Conservation (phyloP, 345 rosid genomes). For the Eucalyptus cloeziana region DNA sequence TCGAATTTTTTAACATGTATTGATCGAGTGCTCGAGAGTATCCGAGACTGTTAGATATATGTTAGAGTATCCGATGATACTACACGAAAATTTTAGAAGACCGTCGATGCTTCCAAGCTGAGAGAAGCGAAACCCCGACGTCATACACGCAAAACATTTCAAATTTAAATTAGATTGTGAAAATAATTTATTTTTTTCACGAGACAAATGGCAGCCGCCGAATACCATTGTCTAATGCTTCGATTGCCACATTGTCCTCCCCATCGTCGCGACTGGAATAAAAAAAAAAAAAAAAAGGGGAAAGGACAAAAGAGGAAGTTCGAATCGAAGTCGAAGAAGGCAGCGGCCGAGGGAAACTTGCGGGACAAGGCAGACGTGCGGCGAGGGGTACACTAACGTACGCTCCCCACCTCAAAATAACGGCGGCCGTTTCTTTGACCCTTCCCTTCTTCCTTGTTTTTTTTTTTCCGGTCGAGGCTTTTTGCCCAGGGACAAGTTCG, state of each 20-base stretch:
- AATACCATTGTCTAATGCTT: neutral
- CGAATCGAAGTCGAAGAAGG: neutral
- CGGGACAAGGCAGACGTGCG: neutral
- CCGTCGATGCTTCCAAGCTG: too few species aligned
- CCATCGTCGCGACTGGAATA: neutral
- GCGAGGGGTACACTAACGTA: neutral
- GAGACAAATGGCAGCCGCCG: neutral
- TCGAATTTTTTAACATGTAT: too few species aligned
- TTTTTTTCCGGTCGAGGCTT: neutral
- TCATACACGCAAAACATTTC: too few species aligned
- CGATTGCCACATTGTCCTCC: neutral
- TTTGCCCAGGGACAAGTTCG: neutral
- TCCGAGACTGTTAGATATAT: too few species aligned
- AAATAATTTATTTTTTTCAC: neutral
- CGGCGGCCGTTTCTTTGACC: neutral
- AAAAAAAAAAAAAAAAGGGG: neutral
- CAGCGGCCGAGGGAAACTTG: neutral
- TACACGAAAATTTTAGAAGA: too few species aligned
- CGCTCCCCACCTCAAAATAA: neutral
- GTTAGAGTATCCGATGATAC: too few species aligned
- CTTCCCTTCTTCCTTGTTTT: fast-evolving
- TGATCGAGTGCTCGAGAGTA: too few species aligned
- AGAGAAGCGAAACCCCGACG: too few species aligned
- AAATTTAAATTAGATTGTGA: too few species aligned
- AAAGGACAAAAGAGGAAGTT: neutral